Evolutionary conservation across 768 basidiomycete species (phyloP).

Genomic region (Termitomyces sp.): DNA sequence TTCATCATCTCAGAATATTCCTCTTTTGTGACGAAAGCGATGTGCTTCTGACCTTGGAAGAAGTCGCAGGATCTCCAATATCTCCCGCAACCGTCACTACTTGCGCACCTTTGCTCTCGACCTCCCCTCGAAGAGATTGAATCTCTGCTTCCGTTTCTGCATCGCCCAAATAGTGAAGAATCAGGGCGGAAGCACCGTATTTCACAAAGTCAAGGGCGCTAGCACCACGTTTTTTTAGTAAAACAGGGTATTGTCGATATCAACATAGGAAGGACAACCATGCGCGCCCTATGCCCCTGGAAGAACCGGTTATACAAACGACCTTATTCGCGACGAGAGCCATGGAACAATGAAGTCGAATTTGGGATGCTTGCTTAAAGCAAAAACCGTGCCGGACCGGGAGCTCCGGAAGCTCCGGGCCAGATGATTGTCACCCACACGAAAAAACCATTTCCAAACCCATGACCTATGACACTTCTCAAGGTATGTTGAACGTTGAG

Average conservation of each 20-base stretch:
- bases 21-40: background rate
- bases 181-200: slow-evolving; percentile 59
- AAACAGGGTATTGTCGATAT: background rate
- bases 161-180: slow-evolving; percentile 69
- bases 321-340: slow-evolving; percentile 50
- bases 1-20: background rate
- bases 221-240: background rate
- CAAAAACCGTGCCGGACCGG: background rate
- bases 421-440: background rate
- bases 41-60: slow-evolving; percentile 43
- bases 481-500: background rate
- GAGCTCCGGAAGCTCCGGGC: background rate
- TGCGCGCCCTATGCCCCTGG: slow-evolving; percentile 69
- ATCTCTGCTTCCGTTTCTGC: slow-evolving; percentile 48
- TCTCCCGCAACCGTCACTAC: slow-evolving; percentile 59
- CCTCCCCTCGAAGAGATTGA: slow-evolving; percentile 37
- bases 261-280: slow-evolving; percentile 30
- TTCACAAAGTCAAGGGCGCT: slow-evolving; percentile 58
- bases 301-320: slow-evolving; percentile 71
- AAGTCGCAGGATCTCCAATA: slow-evolving; percentile 55
- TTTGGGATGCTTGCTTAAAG: background rate
- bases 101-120: slow-evolving; percentile 35
- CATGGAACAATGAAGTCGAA: slow-evolving; percentile 20
- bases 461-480: background rate
- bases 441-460: background rate